These are phyloP conservation scores for Ganoderma boninense DNA, from an alignment of 1,284 basidiomycete genomes.

Conservation along the genomic window DNA sequence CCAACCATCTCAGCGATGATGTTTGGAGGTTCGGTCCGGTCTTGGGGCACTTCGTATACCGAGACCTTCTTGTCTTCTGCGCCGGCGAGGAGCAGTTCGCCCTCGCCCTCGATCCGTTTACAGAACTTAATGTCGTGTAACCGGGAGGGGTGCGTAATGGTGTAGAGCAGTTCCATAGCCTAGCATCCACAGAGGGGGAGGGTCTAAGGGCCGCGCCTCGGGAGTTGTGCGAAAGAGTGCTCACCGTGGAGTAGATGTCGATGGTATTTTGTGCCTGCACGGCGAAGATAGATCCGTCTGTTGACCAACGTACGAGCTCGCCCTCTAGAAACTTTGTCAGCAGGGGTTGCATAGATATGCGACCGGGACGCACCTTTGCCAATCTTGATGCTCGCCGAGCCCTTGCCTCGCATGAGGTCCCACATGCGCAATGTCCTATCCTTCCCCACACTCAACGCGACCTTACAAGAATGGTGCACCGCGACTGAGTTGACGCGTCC, in stretches of 20 bases:
- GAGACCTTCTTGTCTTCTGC: conserved; percentile 89
- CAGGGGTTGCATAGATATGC: background rate
- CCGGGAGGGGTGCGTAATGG: conserved; percentile 77
- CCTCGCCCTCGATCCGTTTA: conserved; percentile 56
- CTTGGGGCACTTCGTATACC: conserved; percentile 66
- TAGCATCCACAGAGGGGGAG: conserved; percentile 16
- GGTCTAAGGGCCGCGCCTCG: background rate
- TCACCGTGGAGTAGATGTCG: conserved; percentile 82
- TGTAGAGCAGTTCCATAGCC: conserved; percentile 61
- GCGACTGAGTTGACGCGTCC: conserved; percentile 91
- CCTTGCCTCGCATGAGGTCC: conserved; percentile 96
- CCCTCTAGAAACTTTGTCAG: conserved; percentile 64
- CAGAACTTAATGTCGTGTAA: conserved; percentile 85
- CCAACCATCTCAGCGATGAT: conserved; percentile 74
- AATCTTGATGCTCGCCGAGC: conserved; percentile 87
- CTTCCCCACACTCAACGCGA: conserved; percentile 91
- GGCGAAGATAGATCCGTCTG: conserved; percentile 77
- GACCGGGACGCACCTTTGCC: conserved; percentile 73
- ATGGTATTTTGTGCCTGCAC: conserved; percentile 83
- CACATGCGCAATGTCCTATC: conserved; percentile 95
- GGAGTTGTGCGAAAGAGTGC: conserved; percentile 38
- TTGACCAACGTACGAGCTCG: conserved; percentile 87
- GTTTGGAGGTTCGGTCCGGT: conserved; percentile 51
- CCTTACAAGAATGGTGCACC: conserved; percentile 92
- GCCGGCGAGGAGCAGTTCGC: conserved; percentile 79